Conservation (phyloP, 2,329 filamentous ascomycete genomes). For the Aspergillus fructus region DNA sequence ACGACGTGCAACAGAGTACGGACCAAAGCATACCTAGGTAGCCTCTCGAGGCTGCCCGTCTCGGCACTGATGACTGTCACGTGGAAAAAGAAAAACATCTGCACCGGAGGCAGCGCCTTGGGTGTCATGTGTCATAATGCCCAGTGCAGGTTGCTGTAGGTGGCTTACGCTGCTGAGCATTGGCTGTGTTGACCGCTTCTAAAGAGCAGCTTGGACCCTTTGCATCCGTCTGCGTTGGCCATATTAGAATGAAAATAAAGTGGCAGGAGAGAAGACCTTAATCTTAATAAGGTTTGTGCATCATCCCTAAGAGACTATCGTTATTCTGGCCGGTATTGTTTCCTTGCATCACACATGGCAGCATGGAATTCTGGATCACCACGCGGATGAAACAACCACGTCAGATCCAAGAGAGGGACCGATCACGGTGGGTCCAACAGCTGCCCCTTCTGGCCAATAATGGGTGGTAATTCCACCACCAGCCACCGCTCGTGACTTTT, state of each 20-base stretch:
- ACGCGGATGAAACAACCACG: neutral
- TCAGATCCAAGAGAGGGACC: neutral
- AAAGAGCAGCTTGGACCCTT: too few species aligned
- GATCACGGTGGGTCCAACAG: neutral
- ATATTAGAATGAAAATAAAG: neutral
- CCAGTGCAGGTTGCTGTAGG: too few species aligned
- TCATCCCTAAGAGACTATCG: neutral
- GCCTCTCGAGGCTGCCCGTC: too few species aligned
- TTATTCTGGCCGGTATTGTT: neutral
- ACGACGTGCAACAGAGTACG: too few species aligned
- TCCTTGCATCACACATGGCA: neutral
- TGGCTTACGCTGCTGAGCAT: too few species aligned
- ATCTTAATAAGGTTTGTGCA: neutral
- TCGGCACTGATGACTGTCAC: too few species aligned
- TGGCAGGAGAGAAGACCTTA: neutral
- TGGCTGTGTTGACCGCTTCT: too few species aligned
- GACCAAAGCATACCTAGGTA: too few species aligned
- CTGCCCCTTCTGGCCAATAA: neutral
- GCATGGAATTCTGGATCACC: neutral
- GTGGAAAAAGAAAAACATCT: too few species aligned
- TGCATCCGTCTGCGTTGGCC: neutral
- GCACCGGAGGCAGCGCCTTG: too few species aligned
- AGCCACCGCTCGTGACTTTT: slow-evolving; percentile 6
- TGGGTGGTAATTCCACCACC: neutral
- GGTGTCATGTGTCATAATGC: too few species aligned